Percentiles rank a stretch among this genome's conserved stretches.
Evolutionary conservation across 2,329 filamentous ascomycete species (phyloP).

Genomic region (Mycogone perniciosa): DNA sequence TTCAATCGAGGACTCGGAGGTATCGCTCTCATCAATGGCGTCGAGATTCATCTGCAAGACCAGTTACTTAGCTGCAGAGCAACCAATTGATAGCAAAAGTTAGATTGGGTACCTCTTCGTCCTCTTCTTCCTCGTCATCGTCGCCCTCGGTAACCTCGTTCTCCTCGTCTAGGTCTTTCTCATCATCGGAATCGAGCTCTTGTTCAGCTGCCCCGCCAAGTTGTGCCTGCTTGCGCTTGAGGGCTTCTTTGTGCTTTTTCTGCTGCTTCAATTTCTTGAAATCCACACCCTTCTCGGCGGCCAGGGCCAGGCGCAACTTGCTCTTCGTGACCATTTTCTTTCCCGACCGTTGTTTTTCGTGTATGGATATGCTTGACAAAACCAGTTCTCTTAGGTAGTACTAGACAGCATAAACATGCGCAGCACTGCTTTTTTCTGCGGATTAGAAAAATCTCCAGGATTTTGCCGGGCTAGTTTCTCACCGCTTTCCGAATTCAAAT

Average conservation of each 20-base stretch:
- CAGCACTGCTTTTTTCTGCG: neutral
- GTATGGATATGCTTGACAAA: neutral
- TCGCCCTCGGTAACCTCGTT: slow-evolving; percentile 22
- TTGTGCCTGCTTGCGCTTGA: slow-evolving; percentile 31
- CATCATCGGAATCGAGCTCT: slow-evolving; percentile 21
- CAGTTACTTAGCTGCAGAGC: neutral
- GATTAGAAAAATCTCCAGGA: slow-evolving; percentile 11
- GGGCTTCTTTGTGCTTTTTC: slow-evolving; percentile 40
- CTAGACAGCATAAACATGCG: neutral
- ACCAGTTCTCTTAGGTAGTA: slow-evolving; percentile 1
- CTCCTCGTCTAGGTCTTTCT: slow-evolving; percentile 30
- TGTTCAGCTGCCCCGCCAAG: slow-evolving; percentile 16
- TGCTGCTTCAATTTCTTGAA: slow-evolving; percentile 46
- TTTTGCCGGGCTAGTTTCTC: slow-evolving; percentile 12
- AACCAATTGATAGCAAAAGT: neutral
- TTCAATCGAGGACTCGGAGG: slow-evolving; percentile 66
- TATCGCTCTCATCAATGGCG: slow-evolving; percentile 55
- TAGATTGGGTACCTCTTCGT: slow-evolving; percentile 19
- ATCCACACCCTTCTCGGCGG: slow-evolving; percentile 48
- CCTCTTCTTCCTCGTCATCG: slow-evolving; percentile 32
- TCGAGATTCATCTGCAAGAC: slow-evolving; percentile 42
- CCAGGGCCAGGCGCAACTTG: slow-evolving; percentile 49
- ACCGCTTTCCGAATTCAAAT: slow-evolving; percentile 11
- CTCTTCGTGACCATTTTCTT: slow-evolving; percentile 36
- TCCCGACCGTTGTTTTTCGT: neutral